Conservation (phyloP, 2,329 filamentous ascomycete species). For the Chrysoporthe cubensis region DNA sequence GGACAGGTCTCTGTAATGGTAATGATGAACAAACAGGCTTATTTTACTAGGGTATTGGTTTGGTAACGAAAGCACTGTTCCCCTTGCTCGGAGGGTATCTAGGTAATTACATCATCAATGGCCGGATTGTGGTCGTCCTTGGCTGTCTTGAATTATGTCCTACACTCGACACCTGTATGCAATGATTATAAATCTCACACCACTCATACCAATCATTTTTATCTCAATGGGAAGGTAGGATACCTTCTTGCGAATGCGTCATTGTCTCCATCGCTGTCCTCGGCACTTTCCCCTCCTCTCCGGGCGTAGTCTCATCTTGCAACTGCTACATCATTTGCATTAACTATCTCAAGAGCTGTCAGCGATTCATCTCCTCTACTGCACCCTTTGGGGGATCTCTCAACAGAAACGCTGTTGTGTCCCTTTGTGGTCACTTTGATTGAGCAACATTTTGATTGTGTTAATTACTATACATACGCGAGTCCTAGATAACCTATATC, state of each 20-base stretch:
- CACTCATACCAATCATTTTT: not conserved
- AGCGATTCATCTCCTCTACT: not conserved
- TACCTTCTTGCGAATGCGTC: not conserved
- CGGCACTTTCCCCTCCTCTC: not conserved
- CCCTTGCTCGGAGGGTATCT: no score
- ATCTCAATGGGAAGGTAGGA: not conserved
- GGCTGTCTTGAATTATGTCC: no score
- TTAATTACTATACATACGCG: constrained; percentile 1
- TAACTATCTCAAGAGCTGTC: not conserved
- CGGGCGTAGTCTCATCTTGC: not conserved
- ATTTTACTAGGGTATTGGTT: no score
- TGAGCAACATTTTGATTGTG: not conserved
- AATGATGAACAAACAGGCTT: no score
- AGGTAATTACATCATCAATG: no score
- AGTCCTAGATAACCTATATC: constrained; percentile 13
- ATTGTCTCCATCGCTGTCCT: not conserved
- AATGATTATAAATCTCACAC: no score
- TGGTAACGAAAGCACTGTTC: no score
- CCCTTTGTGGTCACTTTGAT: no score
- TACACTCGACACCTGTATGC: no score
- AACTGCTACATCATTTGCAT: not conserved
- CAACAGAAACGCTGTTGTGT: no score
- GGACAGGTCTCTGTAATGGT: no score
- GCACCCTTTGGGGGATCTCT: not conserved
- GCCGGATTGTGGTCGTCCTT: no score